Evolutionary conservation across 306 rosid species (phyloP).

Genomic region (Dalbergia cochinchinensis): DNA sequence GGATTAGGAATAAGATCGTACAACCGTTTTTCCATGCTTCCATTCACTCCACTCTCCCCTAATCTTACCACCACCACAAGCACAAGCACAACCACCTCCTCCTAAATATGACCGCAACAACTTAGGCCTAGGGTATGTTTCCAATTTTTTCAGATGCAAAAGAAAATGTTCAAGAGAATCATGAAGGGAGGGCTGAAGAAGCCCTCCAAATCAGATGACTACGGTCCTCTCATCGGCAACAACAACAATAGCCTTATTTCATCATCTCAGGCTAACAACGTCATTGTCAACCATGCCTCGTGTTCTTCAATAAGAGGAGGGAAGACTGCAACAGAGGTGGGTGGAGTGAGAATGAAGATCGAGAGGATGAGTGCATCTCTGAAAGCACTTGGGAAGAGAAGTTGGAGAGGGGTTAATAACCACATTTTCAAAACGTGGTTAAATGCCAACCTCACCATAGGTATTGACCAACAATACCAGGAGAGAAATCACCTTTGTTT

Average conservation of each 20-base stretch:
- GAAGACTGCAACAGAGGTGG: too few relatives aligned
- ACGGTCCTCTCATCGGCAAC: slow-evolving; percentile 57
- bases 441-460: too few relatives aligned
- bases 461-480: too few relatives aligned
- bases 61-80: slow-evolving; percentile 13
- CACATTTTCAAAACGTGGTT: too few relatives aligned
- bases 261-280: slow-evolving; percentile 52
- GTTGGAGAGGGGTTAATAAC: too few relatives aligned
- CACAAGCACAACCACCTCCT: slow-evolving; percentile 28
- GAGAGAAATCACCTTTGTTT: too few relatives aligned
- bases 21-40: slow-evolving; percentile 46
- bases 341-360: too few relatives aligned
- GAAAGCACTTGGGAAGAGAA: too few relatives aligned
- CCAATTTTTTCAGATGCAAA: background rate
- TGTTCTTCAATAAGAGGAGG: slow-evolving; percentile 1
- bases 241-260: slow-evolving; percentile 40
- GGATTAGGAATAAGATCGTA: slow-evolving; percentile 38
- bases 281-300: slow-evolving; percentile 72
- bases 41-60: slow-evolving; percentile 30
- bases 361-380: too few relatives aligned
- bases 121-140: slow-evolving; percentile 75
- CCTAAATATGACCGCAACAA: slow-evolving; percentile 44
- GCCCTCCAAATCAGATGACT: slow-evolving; percentile 86
- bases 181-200: slow-evolving; percentile 87
- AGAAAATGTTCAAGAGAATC: slow-evolving; percentile 80